Conservation (phyloP, 805 yeast genomes). For the Kazachstania martiniae region DNA sequence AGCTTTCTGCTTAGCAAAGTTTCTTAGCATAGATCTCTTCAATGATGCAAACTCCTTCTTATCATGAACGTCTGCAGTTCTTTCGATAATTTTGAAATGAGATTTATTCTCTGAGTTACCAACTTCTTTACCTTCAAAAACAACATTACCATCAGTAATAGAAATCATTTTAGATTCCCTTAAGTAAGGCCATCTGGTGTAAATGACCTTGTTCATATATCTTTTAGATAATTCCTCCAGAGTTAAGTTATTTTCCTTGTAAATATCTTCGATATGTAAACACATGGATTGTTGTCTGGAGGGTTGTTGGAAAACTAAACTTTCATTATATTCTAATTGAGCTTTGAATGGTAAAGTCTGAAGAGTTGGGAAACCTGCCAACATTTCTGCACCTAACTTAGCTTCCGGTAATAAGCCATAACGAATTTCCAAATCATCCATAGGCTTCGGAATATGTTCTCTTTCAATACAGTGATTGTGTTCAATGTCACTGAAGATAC, state of each 20-base stretch:
- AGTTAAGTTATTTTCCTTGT: conserved; percentile 38
- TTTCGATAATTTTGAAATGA: conserved; percentile 26
- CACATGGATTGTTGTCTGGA: conserved; percentile 76
- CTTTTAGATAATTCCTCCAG: conserved; percentile 56
- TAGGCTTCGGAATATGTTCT: conserved; percentile 40
- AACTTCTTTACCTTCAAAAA: conserved; percentile 27
- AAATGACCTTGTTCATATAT: conserved; percentile 51
- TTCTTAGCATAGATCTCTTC: conserved; percentile 30
- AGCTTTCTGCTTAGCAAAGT: conserved; percentile 48
- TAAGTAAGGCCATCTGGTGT: conserved; percentile 84
- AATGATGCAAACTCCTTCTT: conserved; percentile 35
- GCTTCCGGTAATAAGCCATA: conserved; percentile 60
- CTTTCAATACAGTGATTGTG: conserved; percentile 69
- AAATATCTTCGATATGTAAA: conserved; percentile 45
- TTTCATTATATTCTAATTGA: conserved; percentile 48
- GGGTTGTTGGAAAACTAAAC: conserved; percentile 74
- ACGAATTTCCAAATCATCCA: conserved; percentile 30
- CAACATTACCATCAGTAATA: conserved; percentile 44
- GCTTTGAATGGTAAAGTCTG: conserved; percentile 51
- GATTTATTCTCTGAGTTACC: conserved; percentile 10
- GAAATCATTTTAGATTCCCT: conserved; percentile 64
- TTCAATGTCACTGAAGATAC: conserved; percentile 65
- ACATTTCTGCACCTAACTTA: conserved; percentile 51
- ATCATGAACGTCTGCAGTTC: conserved; percentile 39
- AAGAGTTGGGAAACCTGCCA: conserved; percentile 88